Base-by-base conservation (phyloP, 1,284 basidiomycete species). In the Sanghuangporus sanghuang region DNA sequence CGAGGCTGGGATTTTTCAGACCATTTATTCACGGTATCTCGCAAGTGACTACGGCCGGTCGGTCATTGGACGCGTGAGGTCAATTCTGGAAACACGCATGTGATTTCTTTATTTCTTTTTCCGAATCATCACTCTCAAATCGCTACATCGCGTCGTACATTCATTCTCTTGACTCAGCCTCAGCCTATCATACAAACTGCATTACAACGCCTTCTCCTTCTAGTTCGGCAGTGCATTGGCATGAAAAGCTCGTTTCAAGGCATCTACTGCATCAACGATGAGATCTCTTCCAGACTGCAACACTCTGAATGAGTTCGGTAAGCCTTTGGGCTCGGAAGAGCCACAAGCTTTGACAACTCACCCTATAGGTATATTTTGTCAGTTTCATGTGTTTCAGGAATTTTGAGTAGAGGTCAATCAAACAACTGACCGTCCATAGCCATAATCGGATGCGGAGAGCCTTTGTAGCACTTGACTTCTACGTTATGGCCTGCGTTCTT, bases 401-500 rank as follows among this genome's bases (percentile, higher is more conserved):
- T n/a, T 7, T n/a, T 46, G 7, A 16, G 3, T n/a, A 46, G 16
- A 14, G 2, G 44, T 46, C 7, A 11, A 46, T n/a, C 44, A 27
- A 14, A 71, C 50, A 27, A 73, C 81, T 68, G 65, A 80, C 85
- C 84, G 66, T 89, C 86, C 83, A 89, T 85, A 6, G 84, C 83
- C 81, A 89, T 83, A 54, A 87, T 83, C 0, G 85, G 86, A 73
- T 89, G 87, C 23, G 87, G 85, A 6, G 81, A 84, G 18, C 80
- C 79, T 68, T 81, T 79, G 70, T 89, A 89, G 2, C 84, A 73
- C 70, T 80, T 80, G 0, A 81, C 73, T 59, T 86, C 81, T 6
- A 82, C 83, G 9, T 80, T 73, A 2, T 85, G 80, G 0, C 87
- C 88, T 5, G 78, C 76, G 32, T 74, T 71, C 66, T 72, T 77